Evolutionary conservation across 331 rosid species (phyloP).

Genomic region (Malus hybrid): DNA sequence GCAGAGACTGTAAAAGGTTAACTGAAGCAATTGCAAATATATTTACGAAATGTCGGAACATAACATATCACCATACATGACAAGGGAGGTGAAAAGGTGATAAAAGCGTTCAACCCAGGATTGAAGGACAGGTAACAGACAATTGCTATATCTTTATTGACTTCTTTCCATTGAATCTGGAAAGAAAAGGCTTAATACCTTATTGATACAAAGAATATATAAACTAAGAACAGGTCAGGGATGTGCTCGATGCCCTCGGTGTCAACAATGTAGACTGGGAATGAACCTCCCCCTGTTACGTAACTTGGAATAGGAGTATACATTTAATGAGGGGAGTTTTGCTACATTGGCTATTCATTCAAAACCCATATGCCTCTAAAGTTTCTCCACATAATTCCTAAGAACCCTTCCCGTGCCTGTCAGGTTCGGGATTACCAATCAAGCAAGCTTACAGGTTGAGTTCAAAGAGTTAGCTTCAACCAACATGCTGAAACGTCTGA

Average conservation of each 20-base stretch:
- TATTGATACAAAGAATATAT: slow-evolving; percentile 23
- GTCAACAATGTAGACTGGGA: slow-evolving; percentile 16
- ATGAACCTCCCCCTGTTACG: background rate
- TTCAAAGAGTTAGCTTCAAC: slow-evolving; percentile 21
- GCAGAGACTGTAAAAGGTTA: too few species aligned
- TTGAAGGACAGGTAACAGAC: slow-evolving; percentile 23
- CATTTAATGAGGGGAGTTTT: background rate
- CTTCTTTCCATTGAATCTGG: slow-evolving; percentile 33
- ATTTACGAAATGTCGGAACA: background rate
- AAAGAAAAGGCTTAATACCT: slow-evolving; percentile 33
- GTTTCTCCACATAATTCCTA: slow-evolving; percentile 16
- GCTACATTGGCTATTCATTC: slow-evolving; percentile 1
- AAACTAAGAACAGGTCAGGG: slow-evolving; percentile 32
- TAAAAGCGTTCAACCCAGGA: slow-evolving; percentile 10
- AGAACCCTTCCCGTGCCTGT: slow-evolving; percentile 19
- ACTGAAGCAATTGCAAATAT: too few species aligned
- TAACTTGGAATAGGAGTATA: background rate
- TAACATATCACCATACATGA: background rate
- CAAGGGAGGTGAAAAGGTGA: background rate
- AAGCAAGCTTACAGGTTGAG: slow-evolving; percentile 26
- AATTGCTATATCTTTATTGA: slow-evolving; percentile 32
- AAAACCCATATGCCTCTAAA: slow-evolving; percentile 8
- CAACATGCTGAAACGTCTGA: slow-evolving; percentile 29
- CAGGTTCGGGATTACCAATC: slow-evolving; percentile 18
- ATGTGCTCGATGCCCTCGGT: slow-evolving; percentile 3